These are phyloP conservation scores for Mucor sp. DNA, from an alignment of 371 early-diverging fungal species.

Conservation along the genomic window DNA sequence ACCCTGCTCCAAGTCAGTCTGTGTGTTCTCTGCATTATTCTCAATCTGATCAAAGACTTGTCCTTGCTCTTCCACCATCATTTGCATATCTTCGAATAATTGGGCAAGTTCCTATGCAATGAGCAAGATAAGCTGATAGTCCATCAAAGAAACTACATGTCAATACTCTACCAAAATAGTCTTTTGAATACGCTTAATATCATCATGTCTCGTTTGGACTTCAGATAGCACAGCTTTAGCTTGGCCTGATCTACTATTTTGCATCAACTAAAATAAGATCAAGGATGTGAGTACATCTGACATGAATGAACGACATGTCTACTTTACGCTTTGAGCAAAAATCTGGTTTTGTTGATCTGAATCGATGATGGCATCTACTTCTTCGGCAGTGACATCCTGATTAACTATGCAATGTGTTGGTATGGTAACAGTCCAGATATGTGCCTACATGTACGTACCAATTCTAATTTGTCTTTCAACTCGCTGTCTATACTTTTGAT, in stretches of 20 bases:
- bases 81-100: conserved; percentile 90
- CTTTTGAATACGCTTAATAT: conserved; percentile 87
- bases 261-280: conserved; percentile 57
- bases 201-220: conserved; percentile 87
- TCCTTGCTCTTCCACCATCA: conserved; percentile 82
- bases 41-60: conserved; percentile 76
- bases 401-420: conserved; percentile 56
- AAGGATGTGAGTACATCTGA: not conserved
- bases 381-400: conserved; percentile 83
- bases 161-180: conserved; percentile 66
- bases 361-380: conserved; percentile 76
- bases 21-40: conserved; percentile 62
- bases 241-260: conserved; percentile 76
- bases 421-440: not conserved
- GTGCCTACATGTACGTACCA: conserved; percentile 47
- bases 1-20: conserved; percentile 71
- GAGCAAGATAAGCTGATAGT: not conserved
- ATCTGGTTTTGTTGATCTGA: conserved; percentile 75
- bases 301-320: not conserved
- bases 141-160: not conserved
- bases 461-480: conserved; percentile 86
- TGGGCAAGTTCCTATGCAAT: conserved; percentile 81
- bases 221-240: conserved; percentile 81
- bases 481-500: conserved; percentile 81
- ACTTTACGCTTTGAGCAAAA: conserved; percentile 81